Evolutionary conservation across 2,329 filamentous ascomycete genomes (phyloP), one percentile per base, ranked within the genome.

Genomic region (Cephalotrichum gorgonifer): DNA sequence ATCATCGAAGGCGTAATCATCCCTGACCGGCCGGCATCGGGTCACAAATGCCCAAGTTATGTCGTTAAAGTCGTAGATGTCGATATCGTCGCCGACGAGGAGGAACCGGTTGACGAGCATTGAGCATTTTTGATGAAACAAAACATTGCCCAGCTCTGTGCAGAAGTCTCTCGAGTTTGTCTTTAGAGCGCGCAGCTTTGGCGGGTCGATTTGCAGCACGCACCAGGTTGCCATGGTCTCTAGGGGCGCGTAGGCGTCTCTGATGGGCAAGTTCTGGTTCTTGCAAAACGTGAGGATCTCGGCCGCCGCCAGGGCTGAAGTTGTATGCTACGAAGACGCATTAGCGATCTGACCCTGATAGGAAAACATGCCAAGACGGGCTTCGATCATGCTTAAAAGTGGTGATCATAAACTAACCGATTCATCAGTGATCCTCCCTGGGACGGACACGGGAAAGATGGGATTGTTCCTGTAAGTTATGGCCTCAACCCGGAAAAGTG

Each of bases 171-270:
- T 52, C 0, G 66, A 48, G 1, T 58, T 74, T 15, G 72, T 74
- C 42, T 79, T 73, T 69, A 79, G 72, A 8, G 71, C 67, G 27
- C 74, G 73, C 8, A 83, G 68, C 56, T 75, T 75, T 6, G 68
- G 64, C 2, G 71, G 75, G 57, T 84, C 79, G 22, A 81, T 72
- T 51, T 79, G 72, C 56, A 84, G 54, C 0, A 62, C 71, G 0
- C 64, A 63, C 73, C 73, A 76, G 1, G 67, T 74, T 0, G 69
- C 71, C 50, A 73, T 68, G 0, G 69, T 63, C 51, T 73, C 69
- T 44, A 72, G 69, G 0, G 69, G 70, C 0, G 70, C 53, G 52
- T 66, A 71, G 1, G 65, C 64, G 12, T 74, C 67, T 3, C 54
- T 66, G 47, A 76, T 60, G 0, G 73, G 72, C 2, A 76, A 58